These are phyloP conservation scores for Cryphonectria carpinicola DNA, from an alignment of 2,329 filamentous ascomycete genomes.

Conservation along the genomic window DNA sequence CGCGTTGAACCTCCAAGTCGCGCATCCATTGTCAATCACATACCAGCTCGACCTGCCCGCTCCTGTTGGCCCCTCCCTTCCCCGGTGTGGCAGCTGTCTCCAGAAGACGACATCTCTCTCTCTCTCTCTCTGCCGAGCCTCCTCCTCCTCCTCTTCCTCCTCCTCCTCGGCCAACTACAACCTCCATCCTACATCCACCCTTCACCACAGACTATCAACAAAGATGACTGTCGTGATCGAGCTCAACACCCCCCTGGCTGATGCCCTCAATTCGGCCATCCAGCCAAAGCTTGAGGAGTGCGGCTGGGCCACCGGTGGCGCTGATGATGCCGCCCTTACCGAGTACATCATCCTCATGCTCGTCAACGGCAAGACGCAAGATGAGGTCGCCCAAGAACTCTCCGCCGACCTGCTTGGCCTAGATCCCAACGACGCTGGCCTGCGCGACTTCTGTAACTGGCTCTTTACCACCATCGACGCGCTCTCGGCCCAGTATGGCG, in stretches of 20 bases:
- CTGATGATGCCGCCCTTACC: slow-evolving; percentile 79
- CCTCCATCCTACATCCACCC: neutral
- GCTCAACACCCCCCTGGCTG: slow-evolving; percentile 80
- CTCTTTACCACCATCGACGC: slow-evolving; percentile 84
- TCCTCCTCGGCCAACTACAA: slow-evolving; percentile 3
- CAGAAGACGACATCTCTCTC: neutral
- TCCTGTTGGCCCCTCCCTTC: slow-evolving; percentile 2
- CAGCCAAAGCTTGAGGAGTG: slow-evolving; percentile 91
- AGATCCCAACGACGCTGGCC: slow-evolving; percentile 79
- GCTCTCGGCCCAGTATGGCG: slow-evolving; percentile 67
- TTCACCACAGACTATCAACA: slow-evolving; percentile 25
- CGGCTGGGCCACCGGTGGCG: slow-evolving; percentile 83
- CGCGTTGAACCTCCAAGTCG: slow-evolving; percentile 7
- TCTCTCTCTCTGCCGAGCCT: neutral
- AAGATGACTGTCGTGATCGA: slow-evolving; percentile 79
- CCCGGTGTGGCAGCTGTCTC: slow-evolving; percentile 13
- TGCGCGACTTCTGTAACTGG: slow-evolving; percentile 86
- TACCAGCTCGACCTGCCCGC: neutral
- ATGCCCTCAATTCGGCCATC: slow-evolving; percentile 80
- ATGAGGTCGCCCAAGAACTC: slow-evolving; percentile 86
- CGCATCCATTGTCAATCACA: slow-evolving; percentile 6
- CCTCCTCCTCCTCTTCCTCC: neutral
- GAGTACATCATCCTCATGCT: slow-evolving; percentile 99
- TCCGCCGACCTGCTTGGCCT: slow-evolving; percentile 85
- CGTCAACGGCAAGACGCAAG: slow-evolving; percentile 89